These are phyloP conservation scores for Sphagnum contortum DNA, from an alignment of 225 moss, liverwort and hornwort genomes.

Conservation along the genomic window DNA sequence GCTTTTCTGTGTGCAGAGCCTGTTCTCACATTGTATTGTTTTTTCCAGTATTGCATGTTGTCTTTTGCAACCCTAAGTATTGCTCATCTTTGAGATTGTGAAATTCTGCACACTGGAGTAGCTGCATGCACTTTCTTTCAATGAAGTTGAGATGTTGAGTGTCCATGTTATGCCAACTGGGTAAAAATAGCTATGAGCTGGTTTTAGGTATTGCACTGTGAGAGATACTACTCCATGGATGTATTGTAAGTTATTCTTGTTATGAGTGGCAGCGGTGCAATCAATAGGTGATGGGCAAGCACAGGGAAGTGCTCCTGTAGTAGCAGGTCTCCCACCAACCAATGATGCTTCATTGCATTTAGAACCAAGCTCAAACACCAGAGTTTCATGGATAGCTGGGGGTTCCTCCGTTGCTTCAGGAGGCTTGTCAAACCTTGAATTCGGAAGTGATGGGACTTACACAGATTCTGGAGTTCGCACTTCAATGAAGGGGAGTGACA, in stretches of 20 bases:
- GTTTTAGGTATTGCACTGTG: too few species aligned
- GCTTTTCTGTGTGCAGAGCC: not conserved
- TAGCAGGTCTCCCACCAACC: slow-evolving; percentile 13
- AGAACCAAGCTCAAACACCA: slow-evolving; percentile 51
- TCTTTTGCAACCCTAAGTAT: too few species aligned
- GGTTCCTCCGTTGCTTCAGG: slow-evolving; percentile 78
- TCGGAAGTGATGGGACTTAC: slow-evolving; percentile 73
- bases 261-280: slow-evolving; percentile 32
- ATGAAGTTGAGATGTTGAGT: too few species aligned
- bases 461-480: slow-evolving; percentile 62
- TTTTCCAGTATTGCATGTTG: too few species aligned
- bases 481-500: slow-evolving; percentile 68
- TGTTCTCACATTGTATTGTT: not conserved
- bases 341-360: slow-evolving; percentile 21
- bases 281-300: slow-evolving; percentile 64
- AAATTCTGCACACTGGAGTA: too few species aligned
- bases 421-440: slow-evolving; percentile 59
- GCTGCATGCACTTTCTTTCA: too few species aligned
- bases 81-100: too few species aligned
- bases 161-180: too few species aligned
- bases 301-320: slow-evolving; percentile 41
- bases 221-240: not conserved
- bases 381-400: slow-evolving; percentile 68
- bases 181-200: too few species aligned
- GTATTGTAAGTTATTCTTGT: not conserved